Conservation (phyloP, 495 filamentous ascomycete species). For the Penicillium dipodomyicola region DNA sequence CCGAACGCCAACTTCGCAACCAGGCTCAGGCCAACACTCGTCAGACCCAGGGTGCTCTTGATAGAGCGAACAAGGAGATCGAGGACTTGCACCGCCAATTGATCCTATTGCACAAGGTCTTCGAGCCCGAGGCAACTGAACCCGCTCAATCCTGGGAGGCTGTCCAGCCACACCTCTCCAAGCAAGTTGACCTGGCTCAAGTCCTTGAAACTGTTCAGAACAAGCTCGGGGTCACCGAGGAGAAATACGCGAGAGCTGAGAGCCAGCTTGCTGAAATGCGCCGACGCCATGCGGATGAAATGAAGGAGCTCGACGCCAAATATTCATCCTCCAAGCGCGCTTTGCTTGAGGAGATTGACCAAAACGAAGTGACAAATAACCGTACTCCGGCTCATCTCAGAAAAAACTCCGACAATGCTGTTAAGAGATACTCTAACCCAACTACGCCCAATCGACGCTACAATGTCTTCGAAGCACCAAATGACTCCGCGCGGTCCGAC, state of each 20-base stretch:
- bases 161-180: constrained; percentile 55
- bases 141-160: constrained; percentile 60
- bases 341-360: constrained; percentile 81
- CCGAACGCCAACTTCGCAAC: constrained; percentile 77
- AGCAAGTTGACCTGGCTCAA: constrained; percentile 78
- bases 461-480: constrained; percentile 58
- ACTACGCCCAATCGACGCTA: constrained; percentile 73
- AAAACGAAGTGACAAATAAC: constrained; percentile 73
- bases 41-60: constrained; percentile 73
- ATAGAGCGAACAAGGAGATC: constrained; percentile 74
- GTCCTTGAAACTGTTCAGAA: constrained; percentile 87
- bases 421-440: constrained; percentile 67
- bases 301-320: constrained; percentile 67
- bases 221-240: constrained; percentile 79
- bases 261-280: constrained; percentile 78
- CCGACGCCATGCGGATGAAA: constrained; percentile 65
- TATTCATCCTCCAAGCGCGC: constrained; percentile 71
- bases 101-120: constrained; percentile 77
- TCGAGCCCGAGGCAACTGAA: constrained; percentile 72
- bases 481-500: constrained; percentile 85
- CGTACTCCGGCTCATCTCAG: constrained; percentile 76
- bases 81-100: constrained; percentile 75
- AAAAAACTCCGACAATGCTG: constrained; percentile 63
- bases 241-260: constrained; percentile 80
- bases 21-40: constrained; percentile 86